Base-by-base conservation (phyloP, 2,329 filamentous ascomycete species). In the Phyllosticta ampelicida region DNA sequence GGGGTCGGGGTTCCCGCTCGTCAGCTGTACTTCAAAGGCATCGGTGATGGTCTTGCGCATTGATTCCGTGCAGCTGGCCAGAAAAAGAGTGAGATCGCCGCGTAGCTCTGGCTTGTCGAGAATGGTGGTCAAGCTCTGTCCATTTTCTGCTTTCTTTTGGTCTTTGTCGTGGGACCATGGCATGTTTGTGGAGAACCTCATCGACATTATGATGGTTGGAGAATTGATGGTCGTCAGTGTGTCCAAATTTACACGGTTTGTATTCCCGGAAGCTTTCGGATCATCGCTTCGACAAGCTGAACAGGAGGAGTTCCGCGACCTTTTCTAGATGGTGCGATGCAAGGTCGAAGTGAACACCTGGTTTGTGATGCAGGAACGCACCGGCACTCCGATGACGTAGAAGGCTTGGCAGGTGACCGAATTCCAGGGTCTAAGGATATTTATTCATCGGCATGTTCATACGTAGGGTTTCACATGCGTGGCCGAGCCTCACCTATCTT, bases 31-130 rank as follows among this genome's bases (percentile, higher is more conserved):
- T 61, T 56, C 66, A 62, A 75, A 75, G 9, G 65, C 66, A 56
- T 70, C 69, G 9, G 67, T 61, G 55, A 75, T 70, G 26, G 59
- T 63, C 53, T 70, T 67, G 23, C 73, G 71, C 75, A 78, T 77
- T 1, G 68, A 65, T 60, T 74, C 74, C 10, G 74, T 76, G 60
- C 72, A 74, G 48, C 74, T 71, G 13, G 74, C 73, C 18, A 78
- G 66, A n/a, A 78, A 70, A 16, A 77, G 67, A 0, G 74, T 76
- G 19, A 78, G 68, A 26, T 76, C 73, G 49, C 70, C 66, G 16
- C 75, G 72, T 16, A 76, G 69, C 26, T 74, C 67, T 8, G 69
- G 66, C 8, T 73, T 75, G 20, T 68, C 65, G 54, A 78, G 70
- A 21, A 78, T 70, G 2, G 58, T 60, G 6, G 44, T 54, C 11